Evolutionary conservation across 495 filamentous ascomycete species (phyloP), one percentile per base, ranked within the genome.

Genomic region (Aspergillus olivimuriae): DNA sequence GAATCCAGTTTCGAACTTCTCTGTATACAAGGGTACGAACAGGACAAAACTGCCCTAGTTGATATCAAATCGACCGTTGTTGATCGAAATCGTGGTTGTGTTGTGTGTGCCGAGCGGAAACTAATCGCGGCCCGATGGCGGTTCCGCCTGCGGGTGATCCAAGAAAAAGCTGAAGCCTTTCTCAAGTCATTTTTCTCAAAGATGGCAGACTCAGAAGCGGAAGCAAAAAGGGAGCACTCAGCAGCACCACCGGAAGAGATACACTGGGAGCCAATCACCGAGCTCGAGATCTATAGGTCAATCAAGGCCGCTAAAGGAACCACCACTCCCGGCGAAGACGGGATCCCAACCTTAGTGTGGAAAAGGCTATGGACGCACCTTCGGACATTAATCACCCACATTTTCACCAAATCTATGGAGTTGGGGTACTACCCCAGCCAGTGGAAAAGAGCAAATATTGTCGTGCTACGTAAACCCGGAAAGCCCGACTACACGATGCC

Each of bases 391-490:
- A 61, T 61, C 19, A 46, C 35, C 8, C 11, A 35, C 0, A 55
- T 62, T 20, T 55, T 59, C 39, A 50, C 43, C 3, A 34, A 35
- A 40, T 59, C 32, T 0, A n/a, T 59, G 0, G 18, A 52, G 1
- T 22, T 61, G 42, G 53, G 51, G 21, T 43, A 64, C 43, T 47
- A 60, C 42, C 53, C 49, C 2, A 41, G 39, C 23, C 33, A 41
- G 32, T 63, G 44, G 52, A 23, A 48, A 11, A 36, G 22, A 4
- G 50, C 46, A 12, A 33, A 44, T n/a, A 63, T 59, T 19, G 43
- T 60, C 10, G 58, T 58, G 0, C 32, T 61, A n/a, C 43, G 47
- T 15, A 61, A 61, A 38, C 58, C 58, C 0, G 43, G 49, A 4
- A 57, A 62, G 28, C 28, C 36, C 7, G 53, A 62, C 16, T 62